phyloP scores from a whole-genome alignment of 2,329 filamentous ascomycete species.

The Colletotrichum cordylinicola region DNA sequence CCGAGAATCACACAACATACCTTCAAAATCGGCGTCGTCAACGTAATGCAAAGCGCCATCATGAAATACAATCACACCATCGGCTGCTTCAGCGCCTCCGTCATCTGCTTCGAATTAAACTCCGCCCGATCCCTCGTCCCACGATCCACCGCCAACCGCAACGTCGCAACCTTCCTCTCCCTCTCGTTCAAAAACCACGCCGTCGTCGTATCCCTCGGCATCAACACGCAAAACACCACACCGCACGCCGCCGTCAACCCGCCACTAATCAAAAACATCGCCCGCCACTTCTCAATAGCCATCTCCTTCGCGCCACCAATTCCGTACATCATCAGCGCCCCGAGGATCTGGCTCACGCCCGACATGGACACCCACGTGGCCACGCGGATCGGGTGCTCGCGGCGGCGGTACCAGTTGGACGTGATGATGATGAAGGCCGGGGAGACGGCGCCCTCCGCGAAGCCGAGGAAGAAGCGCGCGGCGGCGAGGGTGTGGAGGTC shows the following conservation, averaged over 20 bases:
- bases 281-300: conserved; percentile 22
- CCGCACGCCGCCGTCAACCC: neutral
- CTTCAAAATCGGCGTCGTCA: conserved; percentile 27
- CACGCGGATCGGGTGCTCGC: conserved; percentile 33
- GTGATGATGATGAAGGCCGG: conserved; percentile 38
- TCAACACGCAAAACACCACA: neutral
- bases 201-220: conserved; percentile 6
- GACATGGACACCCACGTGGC: conserved; percentile 34
- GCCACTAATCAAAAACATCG: conserved; percentile 25
- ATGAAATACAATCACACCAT: conserved; percentile 20
- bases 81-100: conserved; percentile 23
- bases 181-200: conserved; percentile 9
- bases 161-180: neutral
- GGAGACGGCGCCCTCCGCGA: conserved; percentile 34
- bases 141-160: conserved; percentile 24
- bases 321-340: conserved; percentile 32
- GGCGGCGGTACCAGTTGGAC: conserved; percentile 32
- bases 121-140: conserved; percentile 16
- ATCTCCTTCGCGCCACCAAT: conserved; percentile 24
- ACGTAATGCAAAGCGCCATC: conserved; percentile 27
- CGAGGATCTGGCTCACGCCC: conserved; percentile 32
- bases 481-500: conserved; percentile 29
- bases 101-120: conserved; percentile 24
- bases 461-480: conserved; percentile 33
- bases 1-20: neutral